These are phyloP conservation scores for Termitomyces sp. DNA, from an alignment of 768 basidiomycete genomes.

Conservation along the genomic window DNA sequence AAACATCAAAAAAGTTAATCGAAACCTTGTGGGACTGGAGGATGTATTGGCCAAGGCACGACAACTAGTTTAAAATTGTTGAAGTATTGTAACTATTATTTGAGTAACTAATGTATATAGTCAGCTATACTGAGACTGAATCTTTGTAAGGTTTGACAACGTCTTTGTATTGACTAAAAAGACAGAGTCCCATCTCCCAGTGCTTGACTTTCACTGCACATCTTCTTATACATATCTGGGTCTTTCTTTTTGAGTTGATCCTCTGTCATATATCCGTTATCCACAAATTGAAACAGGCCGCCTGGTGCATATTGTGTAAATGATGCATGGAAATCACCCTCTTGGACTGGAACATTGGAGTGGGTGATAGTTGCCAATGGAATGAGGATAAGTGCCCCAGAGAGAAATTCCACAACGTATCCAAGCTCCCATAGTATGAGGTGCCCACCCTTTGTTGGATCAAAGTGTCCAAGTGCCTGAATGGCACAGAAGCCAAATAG, in stretches of 20 bases:
- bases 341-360: background rate
- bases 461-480: no score
- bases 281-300: constrained; percentile 19
- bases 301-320: constrained; percentile 24
- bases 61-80: no score
- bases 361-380: no score
- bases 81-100: no score
- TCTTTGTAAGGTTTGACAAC: background rate
- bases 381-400: no score
- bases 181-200: background rate
- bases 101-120: no score
- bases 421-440: no score
- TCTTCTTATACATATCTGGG: background rate
- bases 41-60: background rate
- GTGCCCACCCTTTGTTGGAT: no score
- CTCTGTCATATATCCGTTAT: constrained; percentile 14
- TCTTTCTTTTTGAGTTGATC: background rate
- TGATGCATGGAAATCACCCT: constrained; percentile 14
- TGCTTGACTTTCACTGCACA: background rate
- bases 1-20: background rate
- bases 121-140: no score
- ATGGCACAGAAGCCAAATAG: no score
- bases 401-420: no score
- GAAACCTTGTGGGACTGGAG: background rate
- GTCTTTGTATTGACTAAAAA: background rate